Evolutionary conservation across 176 grass and related monocot genomes (phyloP).

Genomic region (Echinochloa phyllopogon): DNA sequence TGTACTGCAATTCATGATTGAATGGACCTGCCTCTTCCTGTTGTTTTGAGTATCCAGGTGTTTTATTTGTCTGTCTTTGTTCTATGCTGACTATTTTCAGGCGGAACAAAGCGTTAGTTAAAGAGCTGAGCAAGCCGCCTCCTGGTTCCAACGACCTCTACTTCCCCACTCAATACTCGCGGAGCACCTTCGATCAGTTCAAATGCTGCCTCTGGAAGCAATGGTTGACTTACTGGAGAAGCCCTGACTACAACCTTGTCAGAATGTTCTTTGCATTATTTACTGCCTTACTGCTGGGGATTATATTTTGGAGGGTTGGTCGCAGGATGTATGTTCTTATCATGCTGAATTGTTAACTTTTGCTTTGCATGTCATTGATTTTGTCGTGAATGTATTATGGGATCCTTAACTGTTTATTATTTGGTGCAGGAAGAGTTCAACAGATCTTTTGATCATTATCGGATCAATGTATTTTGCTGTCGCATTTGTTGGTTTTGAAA

Average conservation of each 20-base stretch:
- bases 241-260: constrained; percentile 76
- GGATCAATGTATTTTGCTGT: constrained; percentile 85
- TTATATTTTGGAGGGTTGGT: constrained; percentile 87
- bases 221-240: constrained; percentile 85
- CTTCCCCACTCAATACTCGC: constrained; percentile 65
- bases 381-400: constrained; percentile 10
- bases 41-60: constrained; percentile 25
- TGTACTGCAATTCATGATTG: constrained; percentile 18
- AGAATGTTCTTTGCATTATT: constrained; percentile 64
- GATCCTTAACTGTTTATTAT: constrained; percentile 33
- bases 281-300: constrained; percentile 64
- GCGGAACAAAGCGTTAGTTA: constrained; percentile 66
- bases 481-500: constrained; percentile 62
- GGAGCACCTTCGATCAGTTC: constrained; percentile 60
- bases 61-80: constrained; percentile 39
- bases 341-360: constrained; percentile 20
- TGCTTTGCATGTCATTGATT: constrained; percentile 15
- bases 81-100: constrained; percentile 47
- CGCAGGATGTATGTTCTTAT: constrained; percentile 58
- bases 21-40: constrained; percentile 18
- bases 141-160: constrained; percentile 70
- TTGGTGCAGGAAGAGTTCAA: constrained; percentile 53
- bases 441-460: constrained; percentile 57
- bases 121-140: constrained; percentile 68
- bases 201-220: constrained; percentile 83